A percentile compares a stretch with the other conserved stretches of the same genome.
Conservation (phyloP, 257 asterid species). For the Capsicum baccatum region DNA sequence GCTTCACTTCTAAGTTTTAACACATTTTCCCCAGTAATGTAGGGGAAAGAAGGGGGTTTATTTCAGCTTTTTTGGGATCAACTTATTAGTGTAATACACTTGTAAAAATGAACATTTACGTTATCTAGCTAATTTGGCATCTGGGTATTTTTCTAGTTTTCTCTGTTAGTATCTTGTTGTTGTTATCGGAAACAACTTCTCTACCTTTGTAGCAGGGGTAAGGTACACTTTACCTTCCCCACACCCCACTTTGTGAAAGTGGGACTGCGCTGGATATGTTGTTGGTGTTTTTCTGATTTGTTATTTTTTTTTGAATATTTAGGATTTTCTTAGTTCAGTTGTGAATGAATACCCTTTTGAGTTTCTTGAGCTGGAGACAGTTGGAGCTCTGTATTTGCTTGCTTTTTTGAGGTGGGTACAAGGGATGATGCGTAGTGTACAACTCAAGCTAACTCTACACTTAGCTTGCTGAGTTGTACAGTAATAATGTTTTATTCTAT, state of each 20-base stretch:
- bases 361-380: too few relatives aligned
- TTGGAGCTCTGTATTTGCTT: slow-evolving; percentile 19
- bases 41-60: background rate
- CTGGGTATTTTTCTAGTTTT: background rate
- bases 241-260: too few relatives aligned
- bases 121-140: slow-evolving; percentile 20
- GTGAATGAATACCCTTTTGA: background rate
- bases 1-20: slow-evolving; percentile 32
- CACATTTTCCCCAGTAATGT: background rate
- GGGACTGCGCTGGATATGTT: too few relatives aligned
- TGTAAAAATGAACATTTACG: background rate
- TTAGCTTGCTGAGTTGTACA: background rate
- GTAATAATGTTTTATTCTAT: background rate
- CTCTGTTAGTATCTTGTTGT: too few relatives aligned
- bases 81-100: background rate
- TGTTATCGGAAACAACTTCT: too few relatives aligned
- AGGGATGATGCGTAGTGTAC: slow-evolving; percentile 17
- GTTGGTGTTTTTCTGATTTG: background rate
- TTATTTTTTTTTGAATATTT: background rate
- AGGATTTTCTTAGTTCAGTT: slow-evolving; percentile 15
- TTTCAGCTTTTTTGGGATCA: slow-evolving; percentile 29
- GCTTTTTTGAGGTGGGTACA: slow-evolving; percentile 16
- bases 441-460: slow-evolving; percentile 7
- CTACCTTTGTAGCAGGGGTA: too few relatives aligned
- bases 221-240: too few relatives aligned